These are phyloP conservation scores for Clavispora fructus DNA, from an alignment of 805 yeast species.

Conservation along the genomic window DNA sequence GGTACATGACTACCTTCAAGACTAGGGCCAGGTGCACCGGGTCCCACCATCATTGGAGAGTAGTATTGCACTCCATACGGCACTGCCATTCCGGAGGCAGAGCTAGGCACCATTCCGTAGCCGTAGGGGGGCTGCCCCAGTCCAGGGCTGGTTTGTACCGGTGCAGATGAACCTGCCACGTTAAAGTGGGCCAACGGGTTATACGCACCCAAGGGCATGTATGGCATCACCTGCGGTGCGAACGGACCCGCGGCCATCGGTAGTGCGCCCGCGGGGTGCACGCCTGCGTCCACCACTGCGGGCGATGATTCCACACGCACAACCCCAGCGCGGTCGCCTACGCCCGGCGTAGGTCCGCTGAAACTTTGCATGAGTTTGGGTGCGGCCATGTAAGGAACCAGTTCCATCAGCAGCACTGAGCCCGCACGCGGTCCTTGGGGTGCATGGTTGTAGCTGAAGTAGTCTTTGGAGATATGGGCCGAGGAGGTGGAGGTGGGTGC, in stretches of 20 bases:
- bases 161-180: not conserved
- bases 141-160: not conserved
- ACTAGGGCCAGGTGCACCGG: not conserved
- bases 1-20: not conserved
- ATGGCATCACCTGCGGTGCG: not conserved
- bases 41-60: constrained; percentile 1
- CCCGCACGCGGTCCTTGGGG: not conserved
- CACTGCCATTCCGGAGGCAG: not conserved
- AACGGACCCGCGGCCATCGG: not conserved
- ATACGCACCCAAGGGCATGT: not conserved
- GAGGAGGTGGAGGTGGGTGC: not conserved
- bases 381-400: not conserved
- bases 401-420: not conserved
- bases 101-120: not conserved
- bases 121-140: not conserved
- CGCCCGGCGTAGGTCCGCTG: not conserved
- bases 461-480: not conserved
- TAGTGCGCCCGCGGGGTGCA: not conserved
- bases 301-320: not conserved
- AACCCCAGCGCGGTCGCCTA: not conserved
- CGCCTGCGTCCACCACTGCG: not conserved
- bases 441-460: not conserved
- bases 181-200: not conserved
- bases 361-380: not conserved
- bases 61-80: constrained; percentile 1